Base-by-base conservation (phyloP, 768 basidiomycete species). In the Lentinus brumalis region DNA sequence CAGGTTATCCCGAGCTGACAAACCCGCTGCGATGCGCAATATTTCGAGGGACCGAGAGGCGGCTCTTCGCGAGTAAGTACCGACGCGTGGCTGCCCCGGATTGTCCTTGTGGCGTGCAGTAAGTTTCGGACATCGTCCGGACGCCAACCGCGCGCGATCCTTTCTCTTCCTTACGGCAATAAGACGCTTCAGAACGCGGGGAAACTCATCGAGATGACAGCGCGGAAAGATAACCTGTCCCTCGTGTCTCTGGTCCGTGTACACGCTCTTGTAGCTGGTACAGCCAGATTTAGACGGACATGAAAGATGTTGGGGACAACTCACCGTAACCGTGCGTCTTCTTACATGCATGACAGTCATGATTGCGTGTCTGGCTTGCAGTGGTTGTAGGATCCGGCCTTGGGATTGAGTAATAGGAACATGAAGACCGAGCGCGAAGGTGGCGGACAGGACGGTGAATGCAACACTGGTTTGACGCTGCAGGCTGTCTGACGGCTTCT, bases 31-130 rank as follows among this genome's bases (percentile, higher is more conserved):
- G 2, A 35, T 3, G 11, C 35, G 35, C 6, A 35, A 35, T 11
- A 11, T 6, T 7, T 7, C 35, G 35, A 35, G 35, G 35, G 35
- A 35, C 35, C 35, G 35, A 35, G 21, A 26, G 21, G 21, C 21
- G 21, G 21, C 21, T 26, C 21, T 11, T 35, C 35, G 35, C 35
- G 35, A 35, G 7, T 35, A 35, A 7, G 35, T 35, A 35, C 35
- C 35, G 5, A n/a, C 14, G 14, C 41, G 57, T 59, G 32, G 50
- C 57, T 59, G 32, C 57, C 57, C 57, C 57, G 42, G 26, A 59
- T 53, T 39, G 51, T 53, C 44, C 47, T 49, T 56, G 55, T 39
- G 55, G 45, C 46, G 15, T 18, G 14, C 11, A 38, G 18, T 18
- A 57, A 35, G 7, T 35, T 35, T 35, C 35, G 35, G 35, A 35